phyloP scores from a whole-genome alignment of 371 early-diverging fungal genomes.

The Mortierella sp. region DNA sequence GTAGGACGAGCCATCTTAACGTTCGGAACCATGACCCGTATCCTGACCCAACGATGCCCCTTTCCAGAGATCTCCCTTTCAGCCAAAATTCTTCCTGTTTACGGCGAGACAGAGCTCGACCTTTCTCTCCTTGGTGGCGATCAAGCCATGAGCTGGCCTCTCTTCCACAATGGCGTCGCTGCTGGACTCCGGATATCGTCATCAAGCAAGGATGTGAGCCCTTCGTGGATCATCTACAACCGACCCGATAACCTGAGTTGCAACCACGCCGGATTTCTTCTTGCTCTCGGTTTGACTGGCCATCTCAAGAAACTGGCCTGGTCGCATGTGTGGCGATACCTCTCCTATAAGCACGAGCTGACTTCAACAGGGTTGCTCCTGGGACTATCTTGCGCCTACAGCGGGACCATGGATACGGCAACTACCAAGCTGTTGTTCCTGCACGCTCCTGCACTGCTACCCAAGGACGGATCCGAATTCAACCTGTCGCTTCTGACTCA shows the following conservation, averaged over 20 bases:
- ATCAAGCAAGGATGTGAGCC: constrained; percentile 64
- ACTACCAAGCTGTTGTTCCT: constrained; percentile 77
- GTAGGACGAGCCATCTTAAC: constrained; percentile 78
- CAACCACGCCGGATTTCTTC: constrained; percentile 85
- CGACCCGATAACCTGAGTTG: constrained; percentile 65
- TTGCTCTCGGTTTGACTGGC: constrained; percentile 87
- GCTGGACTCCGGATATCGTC: constrained; percentile 80
- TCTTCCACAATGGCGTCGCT: constrained; percentile 91
- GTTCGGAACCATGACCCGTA: constrained; percentile 71
- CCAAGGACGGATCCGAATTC: constrained; percentile 65
- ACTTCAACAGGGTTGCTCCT: constrained; percentile 82
- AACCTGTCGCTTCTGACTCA: constrained; percentile 69
- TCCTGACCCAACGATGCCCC: constrained; percentile 66
- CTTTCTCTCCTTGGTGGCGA: constrained; percentile 61
- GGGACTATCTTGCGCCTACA: constrained; percentile 78
- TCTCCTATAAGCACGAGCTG: constrained; percentile 73
- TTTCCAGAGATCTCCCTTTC: constrained; percentile 69
- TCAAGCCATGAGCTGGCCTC: constrained; percentile 77
- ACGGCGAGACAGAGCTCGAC: constrained; percentile 67
- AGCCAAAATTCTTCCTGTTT: constrained; percentile 75
- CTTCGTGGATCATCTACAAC: constrained; percentile 87
- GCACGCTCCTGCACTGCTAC: constrained; percentile 79
- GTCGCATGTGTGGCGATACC: constrained; percentile 73
- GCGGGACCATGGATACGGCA: constrained; percentile 74
- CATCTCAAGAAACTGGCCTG: constrained; percentile 74